These are phyloP conservation scores for Streptanthus diversifolius DNA, from an alignment of 345 rosid species.

Conservation along the genomic window DNA sequence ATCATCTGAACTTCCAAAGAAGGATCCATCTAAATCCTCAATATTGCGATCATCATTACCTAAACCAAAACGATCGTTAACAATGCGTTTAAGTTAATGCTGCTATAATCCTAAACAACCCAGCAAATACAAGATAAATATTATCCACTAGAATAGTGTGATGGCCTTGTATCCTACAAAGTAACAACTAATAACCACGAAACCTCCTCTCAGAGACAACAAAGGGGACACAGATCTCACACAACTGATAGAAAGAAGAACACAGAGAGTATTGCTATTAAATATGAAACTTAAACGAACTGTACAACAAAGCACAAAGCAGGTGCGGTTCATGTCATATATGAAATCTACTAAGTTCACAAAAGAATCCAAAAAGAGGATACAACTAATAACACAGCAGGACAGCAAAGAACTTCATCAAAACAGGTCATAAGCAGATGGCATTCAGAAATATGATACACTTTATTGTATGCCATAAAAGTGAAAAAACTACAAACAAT, in stretches of 20 bases:
- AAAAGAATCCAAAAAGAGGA: not conserved
- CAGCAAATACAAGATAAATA: not conserved
- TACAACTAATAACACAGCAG: slow-evolving; percentile 1
- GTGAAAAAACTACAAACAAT: not conserved
- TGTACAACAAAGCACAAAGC: not conserved
- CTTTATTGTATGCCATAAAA: not conserved
- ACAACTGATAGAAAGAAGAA: not conserved
- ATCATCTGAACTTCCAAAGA: slow-evolving; percentile 49
- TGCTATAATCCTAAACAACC: not conserved
- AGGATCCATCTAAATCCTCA: slow-evolving; percentile 37
- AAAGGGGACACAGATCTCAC: not conserved
- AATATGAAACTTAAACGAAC: not conserved
- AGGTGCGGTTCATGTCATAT: too few relatives aligned
- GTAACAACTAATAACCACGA: not conserved
- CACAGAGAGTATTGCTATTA: not conserved
- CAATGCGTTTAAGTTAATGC: not conserved
- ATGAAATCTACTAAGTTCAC: not conserved
- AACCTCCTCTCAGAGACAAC: not conserved
- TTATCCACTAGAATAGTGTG: not conserved
- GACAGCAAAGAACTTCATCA: slow-evolving; percentile 1
- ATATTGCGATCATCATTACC: slow-evolving; percentile 31
- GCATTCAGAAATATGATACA: not conserved
- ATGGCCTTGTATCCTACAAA: too few relatives aligned
- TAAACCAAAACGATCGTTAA: not conserved
- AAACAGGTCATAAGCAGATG: slow-evolving; percentile 10